Evolutionary conservation across 2,329 filamentous ascomycete genomes (phyloP), one percentile per base, ranked within the genome.

Genomic region (Neofusicoccum kwambonambiense): DNA sequence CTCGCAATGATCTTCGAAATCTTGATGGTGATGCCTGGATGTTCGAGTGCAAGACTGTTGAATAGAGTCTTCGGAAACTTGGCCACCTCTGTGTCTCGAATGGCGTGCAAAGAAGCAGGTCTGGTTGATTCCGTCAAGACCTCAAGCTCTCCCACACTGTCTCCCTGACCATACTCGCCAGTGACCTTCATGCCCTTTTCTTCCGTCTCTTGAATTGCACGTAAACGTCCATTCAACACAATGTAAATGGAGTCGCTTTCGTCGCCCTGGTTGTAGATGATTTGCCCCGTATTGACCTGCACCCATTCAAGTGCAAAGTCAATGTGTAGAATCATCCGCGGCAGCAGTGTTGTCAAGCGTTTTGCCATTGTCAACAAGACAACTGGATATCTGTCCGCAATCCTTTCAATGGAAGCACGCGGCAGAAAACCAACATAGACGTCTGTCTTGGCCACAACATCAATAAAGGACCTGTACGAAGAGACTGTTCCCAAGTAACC

Each of bases 211-310:
- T 93, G 86, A 0, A 99, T 90, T 0, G 94, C 86, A 64, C 96
- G 86, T 17, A 99, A 79, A 15, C 95, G 90, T 9, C 95, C 95
- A 70, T 99, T 99, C 15, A 99, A 84, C 1, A 99, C 95, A 67
- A 99, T 93, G 72, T 98, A 99, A 45, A 99, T 99, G 1, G 96
- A 94, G 76, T 99, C 95, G 72, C 95, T 99, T 69, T 98, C 95
- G 69, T 99, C 93, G 2, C 89, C 89, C 76, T 96, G 91, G 69
- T 96, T 92, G 75, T 96, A 97, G 41, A 99, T 91, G 9, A 97
- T 91, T 74, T 99, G 93, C 0, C 95, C 93, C 3, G 95, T 92
- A 77, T 92, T 93, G 67, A 99, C 93, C 74, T 99, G 96, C 3
- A 97, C 89, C 95, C 96, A 99, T 80, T 99, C 96, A 17, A 99